These are phyloP conservation scores for Umbelopsis sp. DNA, from an alignment of 192 early-diverging fungal species.

Conservation along the genomic window DNA sequence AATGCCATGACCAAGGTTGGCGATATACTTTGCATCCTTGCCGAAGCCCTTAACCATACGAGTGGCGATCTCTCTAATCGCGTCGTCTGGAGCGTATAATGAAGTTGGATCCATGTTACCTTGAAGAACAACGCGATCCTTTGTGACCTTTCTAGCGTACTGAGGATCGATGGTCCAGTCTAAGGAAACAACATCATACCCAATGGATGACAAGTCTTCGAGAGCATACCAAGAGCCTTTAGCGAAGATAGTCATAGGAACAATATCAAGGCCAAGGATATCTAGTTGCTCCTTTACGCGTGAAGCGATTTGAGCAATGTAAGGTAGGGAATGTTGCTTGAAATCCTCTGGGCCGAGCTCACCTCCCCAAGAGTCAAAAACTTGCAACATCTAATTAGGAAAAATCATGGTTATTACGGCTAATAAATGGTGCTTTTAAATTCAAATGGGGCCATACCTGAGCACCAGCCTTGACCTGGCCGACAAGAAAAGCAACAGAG, in stretches of 20 bases:
- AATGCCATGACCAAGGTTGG: conserved; percentile 97
- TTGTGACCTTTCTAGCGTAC: conserved; percentile 54
- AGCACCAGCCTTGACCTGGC: conserved; percentile 95
- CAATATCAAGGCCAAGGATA: conserved; percentile 41
- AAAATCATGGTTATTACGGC: neutral
- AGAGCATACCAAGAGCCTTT: conserved; percentile 91
- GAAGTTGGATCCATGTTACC: conserved; percentile 94
- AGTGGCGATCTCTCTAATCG: conserved; percentile 71
- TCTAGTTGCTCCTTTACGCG: conserved; percentile 67
- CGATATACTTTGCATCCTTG: conserved; percentile 74
- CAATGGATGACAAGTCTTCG: conserved; percentile 63
- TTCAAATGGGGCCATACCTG: conserved; percentile 59
- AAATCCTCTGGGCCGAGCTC: conserved; percentile 87
- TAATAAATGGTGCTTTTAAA: neutral
- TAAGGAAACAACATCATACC: conserved; percentile 87
- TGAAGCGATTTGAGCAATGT: conserved; percentile 78
- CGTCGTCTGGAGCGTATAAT: conserved; percentile 76
- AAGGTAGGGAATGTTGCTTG: conserved; percentile 86
- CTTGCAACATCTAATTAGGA: conserved; percentile 77
- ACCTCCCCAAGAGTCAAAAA: conserved; percentile 98
- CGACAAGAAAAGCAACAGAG: conserved; percentile 82
- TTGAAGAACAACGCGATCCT: conserved; percentile 73
- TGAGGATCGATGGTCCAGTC: conserved; percentile 89
- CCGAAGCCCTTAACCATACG: conserved; percentile 87
- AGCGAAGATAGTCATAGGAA: conserved; percentile 94